Evolutionary conservation across 2,329 filamentous ascomycete genomes (phyloP).

Genomic region (Neoascochyta sp.): DNA sequence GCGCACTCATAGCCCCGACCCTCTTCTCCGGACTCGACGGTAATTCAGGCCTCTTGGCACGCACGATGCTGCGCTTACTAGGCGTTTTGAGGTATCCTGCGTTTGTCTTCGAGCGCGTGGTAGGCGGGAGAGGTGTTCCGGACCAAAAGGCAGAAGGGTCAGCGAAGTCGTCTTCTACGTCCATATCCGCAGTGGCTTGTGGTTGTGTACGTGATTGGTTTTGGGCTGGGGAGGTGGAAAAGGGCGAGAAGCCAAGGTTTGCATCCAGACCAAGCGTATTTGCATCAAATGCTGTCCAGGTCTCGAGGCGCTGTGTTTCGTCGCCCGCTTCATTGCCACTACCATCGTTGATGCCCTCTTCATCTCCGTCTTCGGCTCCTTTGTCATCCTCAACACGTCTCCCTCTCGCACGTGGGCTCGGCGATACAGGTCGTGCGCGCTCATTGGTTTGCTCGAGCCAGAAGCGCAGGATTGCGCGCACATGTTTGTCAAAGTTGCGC

Average conservation of each 20-base stretch:
- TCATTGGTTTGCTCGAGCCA: conserved; percentile 50
- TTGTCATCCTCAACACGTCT: conserved; percentile 3
- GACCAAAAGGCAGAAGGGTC: conserved; percentile 23
- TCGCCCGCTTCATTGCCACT: conserved; percentile 17
- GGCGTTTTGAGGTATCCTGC: conserved; percentile 48
- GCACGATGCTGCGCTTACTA: conserved; percentile 39
- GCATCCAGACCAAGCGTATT: conserved; percentile 24
- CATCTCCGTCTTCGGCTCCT: conserved; percentile 4
- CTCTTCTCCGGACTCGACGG: conserved; percentile 24
- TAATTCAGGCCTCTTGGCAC: conserved; percentile 31
- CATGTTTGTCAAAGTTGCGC: conserved; percentile 54
- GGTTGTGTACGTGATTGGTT: conserved; percentile 15
- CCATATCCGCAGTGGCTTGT: conserved; percentile 11
- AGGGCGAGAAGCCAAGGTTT: conserved; percentile 25
- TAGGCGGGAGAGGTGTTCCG: conserved; percentile 20
- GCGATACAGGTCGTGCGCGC: conserved; percentile 19
- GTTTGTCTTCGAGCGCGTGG: conserved; percentile 8
- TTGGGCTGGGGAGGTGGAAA: conserved; percentile 29
- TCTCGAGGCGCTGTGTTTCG: conserved; percentile 32
- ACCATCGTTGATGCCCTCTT: conserved; percentile 1
- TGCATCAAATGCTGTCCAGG: conserved; percentile 40
- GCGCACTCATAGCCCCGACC: conserved; percentile 27
- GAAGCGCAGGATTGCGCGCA: conserved; percentile 53
- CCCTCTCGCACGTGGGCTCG: conserved; percentile 13
- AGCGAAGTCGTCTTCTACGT: conserved; percentile 12